These are phyloP conservation scores for Chrysoporthe cubensis DNA, from an alignment of 2,329 filamentous ascomycete species.

Conservation along the genomic window DNA sequence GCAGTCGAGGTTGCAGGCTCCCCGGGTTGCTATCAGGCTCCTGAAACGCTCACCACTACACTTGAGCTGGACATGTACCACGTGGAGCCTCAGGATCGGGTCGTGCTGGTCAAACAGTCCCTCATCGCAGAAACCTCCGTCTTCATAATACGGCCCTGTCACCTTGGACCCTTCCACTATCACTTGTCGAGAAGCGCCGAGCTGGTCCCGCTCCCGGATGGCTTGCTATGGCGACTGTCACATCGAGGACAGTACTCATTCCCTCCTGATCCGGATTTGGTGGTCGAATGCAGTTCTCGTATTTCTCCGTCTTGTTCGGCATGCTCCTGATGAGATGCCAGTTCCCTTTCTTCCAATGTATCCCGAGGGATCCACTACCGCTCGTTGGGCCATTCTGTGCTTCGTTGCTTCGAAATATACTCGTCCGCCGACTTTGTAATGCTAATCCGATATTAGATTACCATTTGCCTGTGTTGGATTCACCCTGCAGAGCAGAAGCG, in stretches of 20 bases:
- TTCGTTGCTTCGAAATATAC: neutral
- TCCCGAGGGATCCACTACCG: neutral
- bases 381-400: neutral
- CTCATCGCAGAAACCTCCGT: neutral
- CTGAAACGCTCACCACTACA: neutral
- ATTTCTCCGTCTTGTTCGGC: neutral
- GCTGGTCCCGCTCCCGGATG: neutral
- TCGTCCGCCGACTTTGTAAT: neutral
- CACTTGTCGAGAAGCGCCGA: neutral
- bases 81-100: neutral
- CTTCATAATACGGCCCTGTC: neutral
- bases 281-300: neutral
- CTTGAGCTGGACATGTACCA: neutral
- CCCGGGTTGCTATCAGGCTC: neutral
- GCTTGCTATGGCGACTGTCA: neutral
- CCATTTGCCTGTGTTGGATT: neutral
- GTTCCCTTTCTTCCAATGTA: neutral
- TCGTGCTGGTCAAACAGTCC: neutral
- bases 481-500: neutral
- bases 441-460: neutral
- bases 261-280: neutral
- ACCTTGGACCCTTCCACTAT: neutral
- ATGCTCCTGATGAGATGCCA: neutral
- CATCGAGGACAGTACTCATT: neutral
- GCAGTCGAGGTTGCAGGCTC: neutral